Conservation (phyloP, 306 rosid species). For the Hippophae tibetana region DNA sequence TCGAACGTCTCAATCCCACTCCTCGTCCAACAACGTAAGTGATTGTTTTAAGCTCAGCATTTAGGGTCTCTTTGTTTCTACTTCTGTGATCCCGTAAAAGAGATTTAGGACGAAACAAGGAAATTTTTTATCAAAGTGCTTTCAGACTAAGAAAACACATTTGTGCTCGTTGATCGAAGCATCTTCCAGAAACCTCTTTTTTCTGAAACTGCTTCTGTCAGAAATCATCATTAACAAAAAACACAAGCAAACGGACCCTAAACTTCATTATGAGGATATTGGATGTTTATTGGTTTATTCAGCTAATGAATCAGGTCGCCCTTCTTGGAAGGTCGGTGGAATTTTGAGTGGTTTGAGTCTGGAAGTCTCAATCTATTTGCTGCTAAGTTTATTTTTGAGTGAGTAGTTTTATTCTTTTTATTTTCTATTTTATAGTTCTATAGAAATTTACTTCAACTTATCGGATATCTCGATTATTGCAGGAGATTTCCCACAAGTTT, state of each 20-base stretch:
- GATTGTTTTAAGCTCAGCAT: conserved; percentile 3
- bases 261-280: conserved; percentile 14
- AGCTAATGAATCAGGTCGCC: conserved; percentile 69
- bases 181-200: too few species aligned
- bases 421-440: background rate
- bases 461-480: conserved; percentile 12
- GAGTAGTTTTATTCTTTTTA: conserved; percentile 25
- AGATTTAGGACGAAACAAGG: too few species aligned
- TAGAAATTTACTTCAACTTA: background rate
- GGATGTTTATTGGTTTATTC: conserved; percentile 30
- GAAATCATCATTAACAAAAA: too few species aligned
- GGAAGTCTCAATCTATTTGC: conserved; percentile 73
- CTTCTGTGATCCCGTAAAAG: too few species aligned
- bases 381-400: conserved; percentile 59
- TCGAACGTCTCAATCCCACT: conserved; percentile 93
- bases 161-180: too few species aligned
- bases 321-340: conserved; percentile 90
- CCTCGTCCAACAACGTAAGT: conserved; percentile 93
- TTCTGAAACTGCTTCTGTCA: too few species aligned
- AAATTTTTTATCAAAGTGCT: too few species aligned
- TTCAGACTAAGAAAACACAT: too few species aligned
- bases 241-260: background rate
- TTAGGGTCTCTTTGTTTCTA: too few species aligned
- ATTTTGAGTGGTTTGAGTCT: conserved; percentile 87
- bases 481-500: conserved; percentile 80